Percentiles rank a stretch among this genome's conserved stretches.
phyloP scores from a whole-genome alignment of 805 yeast species.

The Millerago galiae region DNA sequence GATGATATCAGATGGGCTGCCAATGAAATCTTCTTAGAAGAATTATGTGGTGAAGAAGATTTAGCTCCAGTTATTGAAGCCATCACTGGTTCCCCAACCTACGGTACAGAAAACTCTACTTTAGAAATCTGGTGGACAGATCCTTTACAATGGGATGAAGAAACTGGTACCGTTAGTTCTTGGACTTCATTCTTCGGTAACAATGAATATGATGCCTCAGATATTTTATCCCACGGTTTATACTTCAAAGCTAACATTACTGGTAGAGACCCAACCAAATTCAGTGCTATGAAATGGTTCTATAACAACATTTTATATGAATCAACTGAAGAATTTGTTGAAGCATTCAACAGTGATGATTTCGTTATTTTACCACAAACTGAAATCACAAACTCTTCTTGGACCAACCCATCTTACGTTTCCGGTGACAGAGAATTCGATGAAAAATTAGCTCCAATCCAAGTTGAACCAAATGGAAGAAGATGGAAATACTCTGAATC shows the following conservation, averaged over 20 bases:
- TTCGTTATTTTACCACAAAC: slow-evolving; percentile 16
- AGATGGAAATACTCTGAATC: slow-evolving; percentile 22
- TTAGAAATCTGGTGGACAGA: slow-evolving; percentile 22
- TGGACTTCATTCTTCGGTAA: slow-evolving; percentile 19
- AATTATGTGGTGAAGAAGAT: slow-evolving; percentile 7
- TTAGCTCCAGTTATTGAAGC: slow-evolving; percentile 12
- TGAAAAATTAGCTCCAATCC: slow-evolving; percentile 19
- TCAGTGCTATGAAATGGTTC: slow-evolving; percentile 16
- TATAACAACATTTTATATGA: slow-evolving; percentile 19
- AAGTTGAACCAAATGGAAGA: slow-evolving; percentile 24
- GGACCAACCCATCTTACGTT: slow-evolving; percentile 11
- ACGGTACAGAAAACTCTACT: slow-evolving; percentile 18
- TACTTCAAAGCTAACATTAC: slow-evolving; percentile 18
- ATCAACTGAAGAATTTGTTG: slow-evolving; percentile 20
- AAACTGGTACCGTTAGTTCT: slow-evolving; percentile 10
- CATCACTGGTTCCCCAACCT: slow-evolving; percentile 13
- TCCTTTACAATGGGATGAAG: slow-evolving; percentile 16
- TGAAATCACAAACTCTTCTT: slow-evolving; percentile 2
- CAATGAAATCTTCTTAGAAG: slow-evolving; percentile 7
- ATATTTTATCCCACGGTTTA: slow-evolving; percentile 19
- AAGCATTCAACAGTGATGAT: slow-evolving; percentile 18
- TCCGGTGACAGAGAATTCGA: slow-evolving; percentile 21
- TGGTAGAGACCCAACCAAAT: slow-evolving; percentile 17
- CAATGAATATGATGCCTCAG: slow-evolving; percentile 18
- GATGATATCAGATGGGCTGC: slow-evolving; percentile 13